Evolutionary conservation across 2,329 filamentous ascomycete species (phyloP).

Genomic region (Eutypella sp.): DNA sequence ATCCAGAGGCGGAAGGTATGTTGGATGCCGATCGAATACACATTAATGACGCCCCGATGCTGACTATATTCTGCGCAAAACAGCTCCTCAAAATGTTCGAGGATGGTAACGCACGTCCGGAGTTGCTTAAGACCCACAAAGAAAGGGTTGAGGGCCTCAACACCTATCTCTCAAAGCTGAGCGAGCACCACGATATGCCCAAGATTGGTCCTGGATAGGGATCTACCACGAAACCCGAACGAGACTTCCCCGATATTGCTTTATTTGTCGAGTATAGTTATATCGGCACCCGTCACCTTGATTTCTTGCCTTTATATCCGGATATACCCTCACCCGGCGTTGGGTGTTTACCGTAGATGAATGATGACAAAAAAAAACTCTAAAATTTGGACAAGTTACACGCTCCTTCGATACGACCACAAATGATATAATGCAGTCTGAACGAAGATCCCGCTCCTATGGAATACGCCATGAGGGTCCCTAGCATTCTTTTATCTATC

Average conservation of each 20-base stretch:
- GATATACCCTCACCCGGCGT: background rate
- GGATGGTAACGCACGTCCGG: constrained; percentile 51
- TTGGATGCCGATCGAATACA: constrained; percentile 13
- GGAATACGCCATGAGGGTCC: background rate
- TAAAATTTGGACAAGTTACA: too few species aligned
- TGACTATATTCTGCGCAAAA: constrained; percentile 8
- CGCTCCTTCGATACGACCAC: too few species aligned
- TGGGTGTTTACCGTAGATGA: background rate
- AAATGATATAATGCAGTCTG: too few species aligned
- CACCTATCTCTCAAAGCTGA: constrained; percentile 83
- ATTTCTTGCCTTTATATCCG: background rate
- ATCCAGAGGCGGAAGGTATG: constrained; percentile 71
- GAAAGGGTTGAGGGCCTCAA: constrained; percentile 95
- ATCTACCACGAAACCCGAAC: too few species aligned
- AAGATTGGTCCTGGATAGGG: constrained; percentile 56
- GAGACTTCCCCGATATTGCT: too few species aligned
- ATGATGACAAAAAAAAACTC: too few species aligned
- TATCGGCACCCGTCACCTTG: background rate
- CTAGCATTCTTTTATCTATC: too few species aligned
- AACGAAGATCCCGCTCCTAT: too few species aligned
- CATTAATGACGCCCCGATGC: constrained; percentile 1
- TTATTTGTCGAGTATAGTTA: too few species aligned
- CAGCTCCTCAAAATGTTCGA: constrained; percentile 78
- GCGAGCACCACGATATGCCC: constrained; percentile 96
- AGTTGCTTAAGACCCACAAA: constrained; percentile 94